phyloP scores from a whole-genome alignment of 495 filamentous ascomycete species.

The Bacidia rubella region DNA sequence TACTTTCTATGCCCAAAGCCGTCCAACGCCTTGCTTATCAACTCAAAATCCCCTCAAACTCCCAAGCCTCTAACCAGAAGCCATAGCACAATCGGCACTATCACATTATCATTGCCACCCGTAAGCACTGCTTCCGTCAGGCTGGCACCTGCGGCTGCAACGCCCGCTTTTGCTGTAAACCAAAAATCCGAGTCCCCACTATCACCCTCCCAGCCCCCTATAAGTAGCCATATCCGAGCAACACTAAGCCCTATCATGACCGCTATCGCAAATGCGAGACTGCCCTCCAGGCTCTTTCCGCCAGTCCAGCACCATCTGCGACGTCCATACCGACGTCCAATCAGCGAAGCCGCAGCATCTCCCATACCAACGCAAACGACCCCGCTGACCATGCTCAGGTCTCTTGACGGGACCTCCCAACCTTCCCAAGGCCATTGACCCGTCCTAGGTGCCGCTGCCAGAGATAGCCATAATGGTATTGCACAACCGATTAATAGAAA shows the following conservation, averaged over 20 bases:
- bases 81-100: slow-evolving; percentile 94
- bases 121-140: slow-evolving; percentile 91
- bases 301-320: slow-evolving; percentile 95
- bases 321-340: slow-evolving; percentile 75
- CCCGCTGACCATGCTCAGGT: slow-evolving; percentile 78
- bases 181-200: slow-evolving; percentile 27
- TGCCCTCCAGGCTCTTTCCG: slow-evolving; percentile 89
- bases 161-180: slow-evolving; percentile 42
- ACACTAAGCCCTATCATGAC: slow-evolving; percentile 59
- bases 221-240: slow-evolving; percentile 60
- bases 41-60: slow-evolving; percentile 1
- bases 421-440: slow-evolving; percentile 43
- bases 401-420: slow-evolving; percentile 58
- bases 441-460: slow-evolving; percentile 47
- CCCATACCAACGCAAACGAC: slow-evolving; percentile 91
- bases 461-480: slow-evolving; percentile 82
- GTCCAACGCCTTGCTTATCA: slow-evolving; percentile 11
- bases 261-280: slow-evolving; percentile 66
- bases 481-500: slow-evolving; percentile 95
- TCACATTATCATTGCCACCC: slow-evolving; percentile 96
- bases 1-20: neutral
- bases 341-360: slow-evolving; percentile 84
- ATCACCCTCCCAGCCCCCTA: slow-evolving; percentile 51
- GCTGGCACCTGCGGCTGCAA: slow-evolving; percentile 69
- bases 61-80: slow-evolving; percentile 66